phyloP scores from a whole-genome alignment of 2,329 filamentous ascomycete genomes.

The Calonectria multiphialidica region DNA sequence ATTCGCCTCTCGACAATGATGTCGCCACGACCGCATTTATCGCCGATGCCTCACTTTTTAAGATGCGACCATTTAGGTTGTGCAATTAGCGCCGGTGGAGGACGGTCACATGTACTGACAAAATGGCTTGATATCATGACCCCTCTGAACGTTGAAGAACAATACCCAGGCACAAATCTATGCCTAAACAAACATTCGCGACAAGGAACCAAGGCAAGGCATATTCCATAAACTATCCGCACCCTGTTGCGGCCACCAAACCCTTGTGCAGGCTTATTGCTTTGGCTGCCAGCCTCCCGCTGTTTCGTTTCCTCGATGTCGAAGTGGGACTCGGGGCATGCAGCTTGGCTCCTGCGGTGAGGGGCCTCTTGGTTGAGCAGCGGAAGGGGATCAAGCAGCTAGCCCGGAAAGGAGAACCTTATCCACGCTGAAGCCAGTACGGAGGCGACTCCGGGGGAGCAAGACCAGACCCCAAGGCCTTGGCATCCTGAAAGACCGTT shows the following conservation, averaged over 20 bases:
- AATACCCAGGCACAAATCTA: not conserved
- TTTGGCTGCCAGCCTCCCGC: slow-evolving; percentile 7
- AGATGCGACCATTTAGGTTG: not conserved
- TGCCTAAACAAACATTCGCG: not conserved
- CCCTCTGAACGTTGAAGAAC: not conserved
- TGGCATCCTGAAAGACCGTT: slow-evolving; percentile 12
- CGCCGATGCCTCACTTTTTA: slow-evolving; percentile 19
- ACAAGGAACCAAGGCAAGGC: not conserved
- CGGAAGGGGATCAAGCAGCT: slow-evolving; percentile 6
- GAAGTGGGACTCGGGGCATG: slow-evolving; percentile 6
- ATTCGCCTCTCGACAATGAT: not conserved
- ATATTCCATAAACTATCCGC: not conserved
- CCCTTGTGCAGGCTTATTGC: not conserved
- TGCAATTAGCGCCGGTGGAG: slow-evolving; percentile 1
- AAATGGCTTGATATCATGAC: slow-evolving; percentile 1
- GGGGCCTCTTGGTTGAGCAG: not conserved
- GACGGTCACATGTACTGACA: slow-evolving; percentile 6
- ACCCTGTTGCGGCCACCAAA: not conserved
- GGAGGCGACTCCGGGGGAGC: slow-evolving; percentile 10
- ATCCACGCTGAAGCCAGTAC: not conserved
- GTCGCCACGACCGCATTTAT: slow-evolving; percentile 27
- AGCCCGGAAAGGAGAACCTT: slow-evolving; percentile 11
- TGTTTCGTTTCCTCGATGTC: slow-evolving; percentile 18
- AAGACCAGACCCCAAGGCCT: not conserved
- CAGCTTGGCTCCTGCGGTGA: not conserved